Evolutionary conservation across 2,329 filamentous ascomycete species (phyloP).

Genomic region (Nemania sp.): DNA sequence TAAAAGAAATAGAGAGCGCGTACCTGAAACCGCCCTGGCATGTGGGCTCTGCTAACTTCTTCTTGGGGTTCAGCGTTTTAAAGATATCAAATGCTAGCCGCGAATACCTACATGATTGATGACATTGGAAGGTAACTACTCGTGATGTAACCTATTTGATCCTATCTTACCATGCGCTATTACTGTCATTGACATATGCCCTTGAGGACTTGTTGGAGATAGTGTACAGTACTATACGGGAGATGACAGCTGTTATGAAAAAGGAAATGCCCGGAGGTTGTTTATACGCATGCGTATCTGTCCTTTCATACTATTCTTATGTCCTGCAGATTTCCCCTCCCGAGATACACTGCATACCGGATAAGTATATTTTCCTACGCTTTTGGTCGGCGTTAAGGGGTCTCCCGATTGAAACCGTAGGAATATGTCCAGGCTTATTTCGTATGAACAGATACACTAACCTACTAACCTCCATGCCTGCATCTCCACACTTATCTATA

Average conservation of each 20-base stretch:
- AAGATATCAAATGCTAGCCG: slow-evolving; percentile 1
- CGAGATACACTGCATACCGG: too few relatives aligned
- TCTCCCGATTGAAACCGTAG: neutral
- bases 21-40: slow-evolving; percentile 20
- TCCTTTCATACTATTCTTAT: neutral
- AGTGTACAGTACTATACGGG: too few relatives aligned
- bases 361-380: neutral
- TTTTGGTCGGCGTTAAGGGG: neutral
- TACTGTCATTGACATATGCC: neutral
- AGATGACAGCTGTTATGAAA: neutral
- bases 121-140: neutral
- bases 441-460: too few relatives aligned
- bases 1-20: neutral
- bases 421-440: too few relatives aligned
- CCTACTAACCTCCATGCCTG: too few relatives aligned
- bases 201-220: neutral
- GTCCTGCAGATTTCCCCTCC: neutral
- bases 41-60: neutral
- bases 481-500: too few relatives aligned
- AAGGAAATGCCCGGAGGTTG: neutral
- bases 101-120: neutral
- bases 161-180: neutral
- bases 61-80: too few relatives aligned
- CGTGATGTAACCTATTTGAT: neutral
- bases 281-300: too few relatives aligned